Evolutionary conservation across 208 protist species (phyloP), one percentile per base, ranked within the genome.

Genomic region (Wallacemonas rigidus): DNA sequence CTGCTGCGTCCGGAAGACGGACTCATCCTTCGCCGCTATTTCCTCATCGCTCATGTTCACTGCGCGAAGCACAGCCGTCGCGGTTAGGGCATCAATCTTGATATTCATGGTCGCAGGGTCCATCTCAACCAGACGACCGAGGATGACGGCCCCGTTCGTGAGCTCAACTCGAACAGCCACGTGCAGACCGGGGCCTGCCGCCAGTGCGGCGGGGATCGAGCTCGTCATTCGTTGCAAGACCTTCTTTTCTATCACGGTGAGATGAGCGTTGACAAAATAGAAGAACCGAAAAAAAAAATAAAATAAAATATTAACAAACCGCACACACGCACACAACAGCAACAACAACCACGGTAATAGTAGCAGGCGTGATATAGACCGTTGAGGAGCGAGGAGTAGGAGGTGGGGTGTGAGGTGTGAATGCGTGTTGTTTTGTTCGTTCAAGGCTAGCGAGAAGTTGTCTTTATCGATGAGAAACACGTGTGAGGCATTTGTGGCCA

Each of bases 21-120:
- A 57, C 38, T 72, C 26, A 1, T 17, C 7, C 35, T 11, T 40
- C 47, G 67, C 62, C 55, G 54, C 47, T 3, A 26, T 63, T 58
- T 41, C 53, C 41, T 53, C 47, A 8, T 61, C 53, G 36, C 7
- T 67, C 69, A 43, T 1, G 1, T 7, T 3, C 58, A n/a, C 26
- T 5, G 60, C 45, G 39, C 77, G 87, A 1, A 77, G 74, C 56
- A 95, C 85, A 2, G 81, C 84, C 2, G 81, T 88, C 69, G 74
- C 61, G 54, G 75, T 82, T 67, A 95, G 75, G 57, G 86, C 84
- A 54, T 95, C 90, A 1, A 95, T 17, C 70, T 88, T 89, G 26
- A 92, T 60, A 57, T 95, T 95, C 82, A 93, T 88, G 5, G 90
- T 95, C 53, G 56, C 77, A 3, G 86, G 72, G 63, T 95, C 90